Base-by-base conservation (phyloP, 768 basidiomycete species). In the Psilocybe cubensis region DNA sequence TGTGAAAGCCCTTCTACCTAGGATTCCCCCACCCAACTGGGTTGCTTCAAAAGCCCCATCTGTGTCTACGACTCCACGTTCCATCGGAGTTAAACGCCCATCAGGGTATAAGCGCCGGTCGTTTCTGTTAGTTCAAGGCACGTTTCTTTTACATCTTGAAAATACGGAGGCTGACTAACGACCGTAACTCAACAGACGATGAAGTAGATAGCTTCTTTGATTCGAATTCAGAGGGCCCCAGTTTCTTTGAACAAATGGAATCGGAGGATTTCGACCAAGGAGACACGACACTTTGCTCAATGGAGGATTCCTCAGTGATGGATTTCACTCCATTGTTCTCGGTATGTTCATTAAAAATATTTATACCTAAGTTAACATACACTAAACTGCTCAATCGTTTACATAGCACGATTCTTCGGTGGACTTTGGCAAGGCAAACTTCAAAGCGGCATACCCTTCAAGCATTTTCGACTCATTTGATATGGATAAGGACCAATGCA, bases 1-100 rank as follows among this genome's bases (percentile, higher is more conserved):
- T 14, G 46, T 55, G n/a, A 63, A 53, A 51, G 53, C 54, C 2
- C 56, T 42, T 44, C 40, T 63, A 18, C 52, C 60, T 12, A 52
- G 49, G 8, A 33, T 58, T 2, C 63, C 63, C 24, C 59, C 59
- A 24, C 40, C 20, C 24, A 58, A 60, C 42, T 60, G 58, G 62
- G 48, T 35, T 12, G 20, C 40, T 18, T 31, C 29, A 14, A 27
- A 31, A 25, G 10, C 21, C 17, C 42, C 4, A 12, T 21, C 33
- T 18, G 23, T 24, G n/a, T n/a, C n/a, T n/a, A n/a, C n/a, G n/a
- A 33, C 40, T 33, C 11, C 20, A 46, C 23, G 31, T 33, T 23
- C n/a, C n/a, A 9, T 17, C 44, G 33, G 53, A 11, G 28, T 14
- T 27, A 28, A 50, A 17, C 35, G 1, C 35, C 5, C 12, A n/a